phyloP scores from a whole-genome alignment of 768 basidiomycete genomes.

The Infundibulicybe gibba region DNA sequence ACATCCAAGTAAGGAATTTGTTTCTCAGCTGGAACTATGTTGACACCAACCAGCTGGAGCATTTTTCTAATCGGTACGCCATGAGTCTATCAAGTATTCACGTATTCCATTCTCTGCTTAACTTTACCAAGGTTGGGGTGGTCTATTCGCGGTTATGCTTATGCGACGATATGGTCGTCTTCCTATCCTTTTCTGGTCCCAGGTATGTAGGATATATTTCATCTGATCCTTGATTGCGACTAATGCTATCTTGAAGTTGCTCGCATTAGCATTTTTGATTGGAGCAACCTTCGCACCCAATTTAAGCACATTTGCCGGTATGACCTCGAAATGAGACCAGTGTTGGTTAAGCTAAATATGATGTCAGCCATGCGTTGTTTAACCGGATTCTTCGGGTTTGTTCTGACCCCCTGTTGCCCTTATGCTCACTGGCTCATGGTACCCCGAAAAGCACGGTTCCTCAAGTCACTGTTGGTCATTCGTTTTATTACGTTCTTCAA shows the following conservation, averaged over 20 bases:
- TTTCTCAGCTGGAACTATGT: not conserved
- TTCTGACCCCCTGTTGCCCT: not conserved
- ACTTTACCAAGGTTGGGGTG: slow-evolving; percentile 32
- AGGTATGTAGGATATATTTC: slow-evolving; percentile 24
- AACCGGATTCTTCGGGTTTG: slow-evolving; percentile 25
- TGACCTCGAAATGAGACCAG: not conserved
- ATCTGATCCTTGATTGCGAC: not conserved
- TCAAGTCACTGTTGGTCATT: slow-evolving; percentile 49
- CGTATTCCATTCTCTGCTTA: not conserved
- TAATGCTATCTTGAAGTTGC: slow-evolving; percentile 22
- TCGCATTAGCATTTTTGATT: slow-evolving; percentile 47
- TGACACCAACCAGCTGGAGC: slow-evolving; percentile 39
- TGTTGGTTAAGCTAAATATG: not conserved
- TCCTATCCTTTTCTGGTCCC: slow-evolving; percentile 57
- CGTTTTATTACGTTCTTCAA: not conserved
- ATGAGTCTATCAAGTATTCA: not conserved
- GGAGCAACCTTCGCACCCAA: slow-evolving; percentile 51
- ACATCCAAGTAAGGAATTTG: slow-evolving; percentile 37
- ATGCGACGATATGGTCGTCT: slow-evolving; percentile 55
- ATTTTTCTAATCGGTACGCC: slow-evolving; percentile 46
- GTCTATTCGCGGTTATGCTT: slow-evolving; percentile 47
- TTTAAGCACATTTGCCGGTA: slow-evolving; percentile 40
- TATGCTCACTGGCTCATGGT: not conserved
- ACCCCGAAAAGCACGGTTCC: slow-evolving; percentile 22
- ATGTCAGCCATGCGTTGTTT: slow-evolving; percentile 26